A percentile compares a stretch with the other conserved stretches of the same genome.
phyloP scores from a whole-genome alignment of 176 grass and related monocot species.

The Pharus latifolius region DNA sequence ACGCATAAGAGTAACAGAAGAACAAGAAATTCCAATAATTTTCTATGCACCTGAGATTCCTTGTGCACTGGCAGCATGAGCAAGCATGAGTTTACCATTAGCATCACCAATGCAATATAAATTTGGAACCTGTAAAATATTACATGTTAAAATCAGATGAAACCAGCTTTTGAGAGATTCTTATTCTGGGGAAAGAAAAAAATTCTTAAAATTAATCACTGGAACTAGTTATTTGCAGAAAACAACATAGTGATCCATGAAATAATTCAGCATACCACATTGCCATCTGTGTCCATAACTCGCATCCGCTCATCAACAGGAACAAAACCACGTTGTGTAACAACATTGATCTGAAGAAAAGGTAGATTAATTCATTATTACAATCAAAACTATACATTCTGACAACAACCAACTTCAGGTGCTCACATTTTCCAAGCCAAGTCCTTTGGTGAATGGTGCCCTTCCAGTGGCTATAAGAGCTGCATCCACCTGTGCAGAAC shows the following conservation, averaged over 20 bases:
- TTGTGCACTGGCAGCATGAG: conserved; percentile 68
- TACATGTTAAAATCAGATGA: neutral
- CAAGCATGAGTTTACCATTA: conserved; percentile 68
- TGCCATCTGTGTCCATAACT: conserved; percentile 44
- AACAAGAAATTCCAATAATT: no score
- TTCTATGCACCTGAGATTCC: conserved; percentile 44
- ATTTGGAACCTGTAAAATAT: conserved; percentile 33
- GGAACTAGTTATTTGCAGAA: no score
- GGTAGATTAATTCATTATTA: neutral
- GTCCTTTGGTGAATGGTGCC: conserved; percentile 67
- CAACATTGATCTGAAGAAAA: conserved; percentile 46
- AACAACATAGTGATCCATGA: neutral
- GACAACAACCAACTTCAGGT: neutral
- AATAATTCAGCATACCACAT: conserved; percentile 32
- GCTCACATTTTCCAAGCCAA: conserved; percentile 68
- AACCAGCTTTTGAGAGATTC: neutral
- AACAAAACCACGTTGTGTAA: conserved; percentile 53
- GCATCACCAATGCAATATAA: conserved; percentile 72
- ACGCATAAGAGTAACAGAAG: neutral
- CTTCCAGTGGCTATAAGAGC: conserved; percentile 69
- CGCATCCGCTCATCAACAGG: conserved; percentile 58
- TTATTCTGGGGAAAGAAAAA: neutral
- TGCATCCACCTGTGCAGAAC: conserved; percentile 46
- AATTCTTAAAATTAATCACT: no score
- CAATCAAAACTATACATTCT: neutral